Evolutionary conservation across 441 rosid species (phyloP), one percentile per base, ranked within the genome.

Genomic region (Melastoma candidum): DNA sequence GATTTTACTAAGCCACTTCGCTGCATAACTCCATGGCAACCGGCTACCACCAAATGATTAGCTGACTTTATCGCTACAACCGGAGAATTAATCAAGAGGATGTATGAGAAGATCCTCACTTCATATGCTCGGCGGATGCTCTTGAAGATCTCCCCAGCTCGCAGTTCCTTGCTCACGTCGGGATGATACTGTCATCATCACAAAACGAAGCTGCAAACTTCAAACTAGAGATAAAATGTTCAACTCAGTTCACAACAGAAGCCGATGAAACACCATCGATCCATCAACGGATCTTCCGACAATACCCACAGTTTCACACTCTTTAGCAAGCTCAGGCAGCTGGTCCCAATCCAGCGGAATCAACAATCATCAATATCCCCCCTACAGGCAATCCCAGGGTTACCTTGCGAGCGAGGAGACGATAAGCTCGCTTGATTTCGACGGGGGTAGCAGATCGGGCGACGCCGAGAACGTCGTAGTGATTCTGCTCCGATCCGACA

Each of bases 371-470:
- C 2, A 53, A 17, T 52, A 50, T 10, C n/a, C 13, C 11, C 27
- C 39, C 22, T 10, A n/a, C 43, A 44, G 44, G 5, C 13, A 13
- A 4, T 44, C 6, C 29, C 46, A 48, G 48, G 3, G 22, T 45
- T 53, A 80, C 96, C 95, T 83, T 85, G 50, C 82, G 90, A 51
- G 97, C 95, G 32, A 90, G 88, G 45, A 84, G 71, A 49, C 96
- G 97, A 73, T 81, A 90, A 63, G 96, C 95, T 63, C 64, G 75
- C 60, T 87, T 87, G 54, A 90, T 77, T 58, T 87, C 96, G 10
- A 73, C 75, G 12, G 71, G 53, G 27, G 90, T 67, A 53, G 96
- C 84, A 68, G 53, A 60, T 26, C 71, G 74, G 1, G 72, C 14
- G 63, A 87, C 36, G 12, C 96, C 88, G 49, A 90, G 68, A 41